Evolutionary conservation across 2,329 filamentous ascomycete species (phyloP), one percentile per base, ranked within the genome.

Genomic region (Penicillium verrucosum): DNA sequence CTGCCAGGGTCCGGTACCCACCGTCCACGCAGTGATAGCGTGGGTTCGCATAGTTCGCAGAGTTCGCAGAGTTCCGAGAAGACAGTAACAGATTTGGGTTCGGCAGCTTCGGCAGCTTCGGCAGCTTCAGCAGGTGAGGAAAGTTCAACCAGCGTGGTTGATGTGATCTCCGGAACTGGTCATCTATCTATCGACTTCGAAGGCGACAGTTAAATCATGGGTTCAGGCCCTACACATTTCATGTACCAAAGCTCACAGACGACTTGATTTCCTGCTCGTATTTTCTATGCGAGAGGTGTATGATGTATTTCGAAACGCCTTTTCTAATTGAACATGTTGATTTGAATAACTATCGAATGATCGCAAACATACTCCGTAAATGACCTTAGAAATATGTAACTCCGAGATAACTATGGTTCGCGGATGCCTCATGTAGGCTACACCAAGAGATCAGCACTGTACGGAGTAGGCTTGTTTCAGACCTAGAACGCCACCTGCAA

Each of bases 401-500:
- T 18, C 11, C 18, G n/a, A 54, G 18, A 27, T 41, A 18, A 18
- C 18, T 18, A 2, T 21, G 40, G 30, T 29, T 29, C 23, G 49
- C n/a, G 29, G 51, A 50, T 49, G 44, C n/a, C 38, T 44, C 16
- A 27, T 18, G 46, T 23, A 29, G 46, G 29, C 27, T 41, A n/a
- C 8, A 29, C 10, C n/a, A 11, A 47, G 53, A 38, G 43, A 44
- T 54, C 40, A 45, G 23, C 51, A 36, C 46, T 44, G 40, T 21
- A 21, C 21, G 21, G 21, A 21, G 21, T 51, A 25, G 30, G n/a
- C 29, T 50, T 55, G 53, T 56, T 56, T 56, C 53, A 56, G 34
- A 56, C 8, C 6, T 23, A 14, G 48, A 18, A 38, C 54, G 54
- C 54, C 48, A 56, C 36, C 54, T 56, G 54, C 54, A 52, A 56